Conservation (phyloP, 352 stramenopile species). For the Phytopythium vexans region DNA sequence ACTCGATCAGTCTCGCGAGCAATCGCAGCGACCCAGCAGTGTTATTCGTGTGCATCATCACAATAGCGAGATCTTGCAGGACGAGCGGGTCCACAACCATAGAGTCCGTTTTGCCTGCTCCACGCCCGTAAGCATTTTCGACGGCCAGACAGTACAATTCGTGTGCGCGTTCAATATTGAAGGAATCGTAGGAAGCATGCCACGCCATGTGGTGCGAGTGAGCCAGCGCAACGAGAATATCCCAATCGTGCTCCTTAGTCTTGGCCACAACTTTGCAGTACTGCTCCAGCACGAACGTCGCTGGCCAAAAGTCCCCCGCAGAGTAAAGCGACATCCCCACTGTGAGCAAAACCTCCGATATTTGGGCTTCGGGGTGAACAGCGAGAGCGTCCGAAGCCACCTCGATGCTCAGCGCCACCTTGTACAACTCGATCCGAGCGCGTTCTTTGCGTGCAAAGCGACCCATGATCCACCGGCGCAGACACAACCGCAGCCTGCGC, state of each 20-base stretch:
- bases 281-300: conserved; percentile 46
- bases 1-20: conserved; percentile 56
- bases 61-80: conserved; percentile 55
- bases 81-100: conserved; percentile 31
- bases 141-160: conserved; percentile 41
- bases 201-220: conserved; percentile 70
- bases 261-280: conserved; percentile 10
- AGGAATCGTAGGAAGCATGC: conserved; percentile 52
- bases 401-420: conserved; percentile 9
- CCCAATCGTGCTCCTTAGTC: conserved; percentile 6
- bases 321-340: conserved; percentile 42
- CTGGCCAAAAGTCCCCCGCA: conserved; percentile 54
- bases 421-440: conserved; percentile 21
- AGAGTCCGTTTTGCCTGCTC: not conserved
- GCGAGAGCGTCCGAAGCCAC: conserved; percentile 1
- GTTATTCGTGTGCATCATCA: conserved; percentile 60
- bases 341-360: conserved; percentile 30
- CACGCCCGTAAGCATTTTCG: conserved; percentile 5
- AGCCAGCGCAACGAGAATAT: conserved; percentile 28
- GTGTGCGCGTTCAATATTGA: conserved; percentile 44
- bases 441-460: conserved; percentile 41
- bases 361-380: conserved; percentile 9
- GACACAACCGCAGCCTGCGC: conserved; percentile 18
- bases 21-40: conserved; percentile 47
- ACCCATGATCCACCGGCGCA: conserved; percentile 48